Evolutionary conservation across 2,329 filamentous ascomycete genomes (phyloP), one percentile per base, ranked within the genome.

Genomic region (Trichoderma afroharzianum): DNA sequence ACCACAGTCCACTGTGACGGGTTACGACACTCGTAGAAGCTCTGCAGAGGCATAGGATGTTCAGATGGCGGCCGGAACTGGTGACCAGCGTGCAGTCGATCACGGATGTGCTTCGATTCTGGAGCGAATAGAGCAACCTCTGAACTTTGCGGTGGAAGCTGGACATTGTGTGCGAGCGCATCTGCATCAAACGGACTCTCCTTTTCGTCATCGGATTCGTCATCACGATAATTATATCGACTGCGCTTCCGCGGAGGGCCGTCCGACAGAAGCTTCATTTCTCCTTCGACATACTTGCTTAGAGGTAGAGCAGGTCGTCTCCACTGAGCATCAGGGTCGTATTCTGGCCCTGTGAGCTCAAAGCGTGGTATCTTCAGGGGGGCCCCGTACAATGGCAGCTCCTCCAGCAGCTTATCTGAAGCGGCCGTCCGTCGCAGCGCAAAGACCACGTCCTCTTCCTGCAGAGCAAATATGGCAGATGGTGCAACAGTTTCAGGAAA

Each of bases 31-130:
- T 99, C 95, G 77, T 97, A 98, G 82, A 98, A 99, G 67, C 88
- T 90, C 75, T 95, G 92, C 1, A 91, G 88, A 1, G 96, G 96
- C 95, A 98, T 98, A 0, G 90, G 88, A 79, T 94, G 91, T 79
- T 98, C 95, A 0, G 93, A 94, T 0, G 96, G 96, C 18, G 96
- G 96, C 69, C 95, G 88, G 84, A 99, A 98, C 73, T 95, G 93
- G 80, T 98, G 95, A 9, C 93, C 93, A 11, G 94, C 93, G 79
- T 98, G 94, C 6, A 99, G 88, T 18, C 96, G 88, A 78, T 98
- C 95, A 71, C 95, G 90, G 53, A 98, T 94, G 69, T 91, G 88
- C 80, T 95, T 97, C 83, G 97, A 95, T 72, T 97, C 93, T 0
- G 93, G 90, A 74, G 93, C 90, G 82, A 99, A 99, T 0, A 99